These are phyloP conservation scores for Graphiopsis chlorocephala DNA, from an alignment of 2,329 filamentous ascomycete genomes.

Conservation along the genomic window DNA sequence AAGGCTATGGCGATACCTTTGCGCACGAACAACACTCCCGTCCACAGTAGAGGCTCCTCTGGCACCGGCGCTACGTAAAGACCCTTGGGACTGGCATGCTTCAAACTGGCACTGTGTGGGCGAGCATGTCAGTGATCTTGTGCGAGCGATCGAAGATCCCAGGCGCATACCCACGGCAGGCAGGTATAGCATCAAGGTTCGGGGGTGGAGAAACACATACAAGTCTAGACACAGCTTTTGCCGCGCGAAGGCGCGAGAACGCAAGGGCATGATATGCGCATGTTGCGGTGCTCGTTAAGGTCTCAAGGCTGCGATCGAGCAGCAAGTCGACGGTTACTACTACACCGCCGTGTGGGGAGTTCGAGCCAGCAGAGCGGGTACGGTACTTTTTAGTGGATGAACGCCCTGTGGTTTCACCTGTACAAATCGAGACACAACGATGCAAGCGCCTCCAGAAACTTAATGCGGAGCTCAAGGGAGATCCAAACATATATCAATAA, in stretches of 20 bases:
- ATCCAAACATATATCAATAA: not conserved
- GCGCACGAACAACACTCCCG: constrained; percentile 85
- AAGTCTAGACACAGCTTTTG: constrained; percentile 81
- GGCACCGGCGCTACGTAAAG: constrained; percentile 83
- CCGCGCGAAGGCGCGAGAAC: constrained; percentile 53
- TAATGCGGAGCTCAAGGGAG: not conserved
- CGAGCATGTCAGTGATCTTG: not conserved
- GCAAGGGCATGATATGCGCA: constrained; percentile 15
- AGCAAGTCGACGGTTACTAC: not conserved
- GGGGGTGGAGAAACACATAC: constrained; percentile 49
- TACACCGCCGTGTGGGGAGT: not conserved
- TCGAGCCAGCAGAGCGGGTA: constrained; percentile 1
- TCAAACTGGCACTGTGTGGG: constrained; percentile 25
- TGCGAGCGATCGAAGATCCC: not conserved
- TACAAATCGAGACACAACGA: not conserved
- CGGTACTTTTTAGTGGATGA: not conserved
- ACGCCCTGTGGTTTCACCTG: not conserved
- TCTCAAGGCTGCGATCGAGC: not conserved
- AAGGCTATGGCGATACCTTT: constrained; percentile 58
- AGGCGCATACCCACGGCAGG: not conserved
- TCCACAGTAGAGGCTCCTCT: constrained; percentile 78
- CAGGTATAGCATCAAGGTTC: not conserved
- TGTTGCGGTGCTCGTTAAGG: constrained; percentile 10
- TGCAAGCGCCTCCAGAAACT: not conserved
- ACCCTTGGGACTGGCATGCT: constrained; percentile 73